Evolutionary conservation across 768 basidiomycete species (phyloP), one percentile per base, ranked within the genome.

Genomic region (Tylopilus sp.): DNA sequence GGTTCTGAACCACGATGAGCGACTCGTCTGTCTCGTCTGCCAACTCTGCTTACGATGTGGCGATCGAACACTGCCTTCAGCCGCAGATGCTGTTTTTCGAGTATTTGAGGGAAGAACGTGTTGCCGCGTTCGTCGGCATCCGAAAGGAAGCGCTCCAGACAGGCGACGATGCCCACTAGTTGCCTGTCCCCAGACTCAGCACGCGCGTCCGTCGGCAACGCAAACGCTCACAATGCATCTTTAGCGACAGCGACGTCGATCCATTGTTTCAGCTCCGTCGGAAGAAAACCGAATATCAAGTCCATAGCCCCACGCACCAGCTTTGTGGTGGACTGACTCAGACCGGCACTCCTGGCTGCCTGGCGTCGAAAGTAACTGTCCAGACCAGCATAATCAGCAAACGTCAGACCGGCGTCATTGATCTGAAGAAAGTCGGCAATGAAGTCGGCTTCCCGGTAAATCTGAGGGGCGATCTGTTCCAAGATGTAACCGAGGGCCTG

Each of bases 321-420:
- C 72, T 95, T 94, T 53, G 75, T 65, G 25, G 92, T 93, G 8
- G 82, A 71, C 49, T 78, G 78, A 53, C 82, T 84, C 40, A 95
- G 76, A 26, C 84, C 81, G 25, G 78, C 79, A 46, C 82, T 76
- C 25, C 90, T 78, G 7, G 86, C 77, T n/a, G 96, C 96, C 65
- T 98, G 92, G 44, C 96, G 76, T 24, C 92, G 80, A 75, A 97
- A 97, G 71, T 97, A 98, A 55, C 84, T 92, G 66, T 98, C 96
- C 54, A 98, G 74, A 41, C 85, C 84, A 83, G 92, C 91, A 61
- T 96, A 93, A 71, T 98, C 96, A 14, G 96, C 96, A 69, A 93
- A 98, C 1, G 96, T 97, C 14, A 93, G 78, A 17, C 84, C 84
- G 21, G 84, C 81, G 55, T 95, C 89, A 57, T 92, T 92, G 66